Conservation (phyloP, 1,284 basidiomycete species). For the Pyrrhoderma lamaoense region DNA sequence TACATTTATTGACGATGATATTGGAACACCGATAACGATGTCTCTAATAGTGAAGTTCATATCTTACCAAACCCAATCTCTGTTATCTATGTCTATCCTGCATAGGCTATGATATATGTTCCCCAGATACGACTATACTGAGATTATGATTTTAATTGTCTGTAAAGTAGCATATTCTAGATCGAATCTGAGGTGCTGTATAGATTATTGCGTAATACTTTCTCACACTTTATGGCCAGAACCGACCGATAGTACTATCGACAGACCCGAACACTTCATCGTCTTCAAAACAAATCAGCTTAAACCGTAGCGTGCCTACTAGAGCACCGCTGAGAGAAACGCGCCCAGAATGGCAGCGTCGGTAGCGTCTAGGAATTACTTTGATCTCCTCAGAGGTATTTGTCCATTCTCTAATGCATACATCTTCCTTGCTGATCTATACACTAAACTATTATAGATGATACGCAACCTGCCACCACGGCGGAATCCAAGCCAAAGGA, state of each 20-base stretch:
- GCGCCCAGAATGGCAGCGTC: too few species aligned
- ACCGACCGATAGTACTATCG: too few species aligned
- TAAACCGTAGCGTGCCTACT: not conserved
- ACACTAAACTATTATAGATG: slow-evolving; percentile 24
- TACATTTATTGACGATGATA: not conserved
- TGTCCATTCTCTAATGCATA: slow-evolving; percentile 37
- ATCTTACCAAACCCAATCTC: too few species aligned
- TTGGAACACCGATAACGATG: too few species aligned
- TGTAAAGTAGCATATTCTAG: not conserved
- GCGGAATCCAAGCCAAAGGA: slow-evolving; percentile 27
- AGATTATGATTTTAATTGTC: not conserved
- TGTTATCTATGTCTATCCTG: too few species aligned
- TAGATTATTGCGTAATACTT: too few species aligned
- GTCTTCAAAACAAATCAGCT: not conserved
- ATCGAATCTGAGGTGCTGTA: not conserved
- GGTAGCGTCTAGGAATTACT: slow-evolving; percentile 77
- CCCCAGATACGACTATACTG: too few species aligned
- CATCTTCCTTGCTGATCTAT: not conserved
- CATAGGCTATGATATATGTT: too few species aligned
- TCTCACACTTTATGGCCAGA: too few species aligned
- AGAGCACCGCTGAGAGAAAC: slow-evolving; percentile 8
- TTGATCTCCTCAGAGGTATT: slow-evolving; percentile 56
- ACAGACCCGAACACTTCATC: too few species aligned
- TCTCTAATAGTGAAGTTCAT: too few species aligned
- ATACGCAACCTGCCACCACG: slow-evolving; percentile 36